A percentile compares a stretch with the other conserved stretches of the same genome.
Evolutionary conservation across 208 protist genomes (phyloP).

Genomic region (Trichomonas tenax): DNA sequence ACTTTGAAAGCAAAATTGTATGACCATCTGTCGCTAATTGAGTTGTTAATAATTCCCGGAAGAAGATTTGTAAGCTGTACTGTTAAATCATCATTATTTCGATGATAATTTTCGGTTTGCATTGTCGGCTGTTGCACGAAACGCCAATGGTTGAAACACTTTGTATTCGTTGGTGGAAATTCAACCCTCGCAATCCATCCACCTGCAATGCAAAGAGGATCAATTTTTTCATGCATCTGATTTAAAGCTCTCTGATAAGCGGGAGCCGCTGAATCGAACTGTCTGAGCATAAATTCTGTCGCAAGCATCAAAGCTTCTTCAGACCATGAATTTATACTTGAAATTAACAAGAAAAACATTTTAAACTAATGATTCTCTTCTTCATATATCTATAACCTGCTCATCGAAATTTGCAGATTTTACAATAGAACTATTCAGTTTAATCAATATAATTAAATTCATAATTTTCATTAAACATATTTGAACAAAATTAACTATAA

Average conservation of each 20-base stretch:
- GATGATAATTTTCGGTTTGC: not conserved
- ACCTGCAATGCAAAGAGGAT: not conserved
- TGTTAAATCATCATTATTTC: not conserved
- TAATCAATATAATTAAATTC: no score
- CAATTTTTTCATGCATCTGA: not conserved
- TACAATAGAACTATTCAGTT: no score
- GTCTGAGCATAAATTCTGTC: not conserved
- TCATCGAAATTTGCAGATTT: no score
- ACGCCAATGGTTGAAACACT: not conserved
- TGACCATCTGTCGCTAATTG: not conserved
- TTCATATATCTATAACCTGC: no score
- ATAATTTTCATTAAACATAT: no score
- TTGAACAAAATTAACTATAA: no score
- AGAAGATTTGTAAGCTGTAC: not conserved
- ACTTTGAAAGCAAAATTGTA: not conserved
- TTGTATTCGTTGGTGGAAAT: not conserved
- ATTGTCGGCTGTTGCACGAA: not conserved
- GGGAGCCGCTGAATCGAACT: not conserved
- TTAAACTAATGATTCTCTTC: not conserved
- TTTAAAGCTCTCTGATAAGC: not conserved
- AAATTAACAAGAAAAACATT: not conserved
- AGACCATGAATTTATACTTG: not conserved
- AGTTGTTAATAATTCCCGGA: not conserved
- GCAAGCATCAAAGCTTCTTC: not conserved
- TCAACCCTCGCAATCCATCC: not conserved